These are phyloP conservation scores for Silene latifolia DNA, from an alignment of 148 eudicot species.

Conservation along the genomic window DNA sequence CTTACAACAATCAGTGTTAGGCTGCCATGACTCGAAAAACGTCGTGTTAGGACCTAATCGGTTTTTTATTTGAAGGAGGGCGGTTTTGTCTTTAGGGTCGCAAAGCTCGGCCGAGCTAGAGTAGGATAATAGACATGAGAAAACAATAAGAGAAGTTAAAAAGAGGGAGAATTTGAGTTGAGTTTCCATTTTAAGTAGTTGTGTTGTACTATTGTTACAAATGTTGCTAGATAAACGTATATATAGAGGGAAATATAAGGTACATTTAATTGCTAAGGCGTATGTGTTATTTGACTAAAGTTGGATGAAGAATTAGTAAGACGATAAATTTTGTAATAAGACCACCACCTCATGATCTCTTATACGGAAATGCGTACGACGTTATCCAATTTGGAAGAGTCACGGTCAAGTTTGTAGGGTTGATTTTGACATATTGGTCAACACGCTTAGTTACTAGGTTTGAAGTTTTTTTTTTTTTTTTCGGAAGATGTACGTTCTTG, in stretches of 20 bases:
- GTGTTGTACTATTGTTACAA: neutral
- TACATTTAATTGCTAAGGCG: neutral
- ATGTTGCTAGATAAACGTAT: neutral
- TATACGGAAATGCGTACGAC: neutral
- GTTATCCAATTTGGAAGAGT: neutral
- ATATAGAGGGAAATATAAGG: too few relatives aligned
- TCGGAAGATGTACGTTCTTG: too few relatives aligned
- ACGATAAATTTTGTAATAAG: too few relatives aligned
- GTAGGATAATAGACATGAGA: slow-evolving; percentile 14
- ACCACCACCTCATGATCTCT: too few relatives aligned
- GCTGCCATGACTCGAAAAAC: slow-evolving; percentile 38
- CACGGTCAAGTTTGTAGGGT: neutral
- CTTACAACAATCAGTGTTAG: slow-evolving; percentile 41
- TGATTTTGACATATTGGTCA: neutral
- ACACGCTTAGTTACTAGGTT: neutral
- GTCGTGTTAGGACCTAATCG: slow-evolving; percentile 26
- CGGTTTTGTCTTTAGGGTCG: slow-evolving; percentile 40
- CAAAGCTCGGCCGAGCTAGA: slow-evolving; percentile 29
- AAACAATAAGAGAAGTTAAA: slow-evolving; percentile 21
- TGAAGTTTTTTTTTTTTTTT: too few relatives aligned
- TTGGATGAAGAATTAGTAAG: neutral
- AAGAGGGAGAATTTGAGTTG: slow-evolving; percentile 11
- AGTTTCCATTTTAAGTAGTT: slow-evolving; percentile 14
- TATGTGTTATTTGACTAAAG: neutral
- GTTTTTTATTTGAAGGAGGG: slow-evolving; percentile 38